Conservation (phyloP, 345 rosid genomes). For the Raphanus sativus region DNA sequence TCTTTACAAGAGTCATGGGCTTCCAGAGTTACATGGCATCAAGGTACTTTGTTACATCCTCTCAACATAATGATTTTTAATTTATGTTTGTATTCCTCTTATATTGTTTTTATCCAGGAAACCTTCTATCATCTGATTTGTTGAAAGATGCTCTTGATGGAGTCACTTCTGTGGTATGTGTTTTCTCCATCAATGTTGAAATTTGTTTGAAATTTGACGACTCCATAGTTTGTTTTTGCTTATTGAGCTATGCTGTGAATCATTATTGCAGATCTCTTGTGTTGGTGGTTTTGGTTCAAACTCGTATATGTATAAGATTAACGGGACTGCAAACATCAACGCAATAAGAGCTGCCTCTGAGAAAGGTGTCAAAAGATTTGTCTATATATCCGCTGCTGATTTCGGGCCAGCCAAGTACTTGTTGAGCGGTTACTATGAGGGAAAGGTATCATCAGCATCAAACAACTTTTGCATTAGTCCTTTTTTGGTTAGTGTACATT, state of each 20-base stretch:
- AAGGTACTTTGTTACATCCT: constrained; percentile 52
- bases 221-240: neutral
- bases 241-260: neutral
- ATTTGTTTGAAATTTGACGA: neutral
- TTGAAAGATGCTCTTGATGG: constrained; percentile 83
- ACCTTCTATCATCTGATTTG: constrained; percentile 73
- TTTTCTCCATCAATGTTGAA: neutral
- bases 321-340: constrained; percentile 93
- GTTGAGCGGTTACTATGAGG: constrained; percentile 85
- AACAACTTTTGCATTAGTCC: neutral
- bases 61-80: neutral
- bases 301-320: constrained; percentile 90
- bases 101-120: too few species aligned
- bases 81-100: neutral
- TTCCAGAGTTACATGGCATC: constrained; percentile 69
- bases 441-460: constrained; percentile 59
- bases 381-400: constrained; percentile 94
- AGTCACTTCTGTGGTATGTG: constrained; percentile 82
- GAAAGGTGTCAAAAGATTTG: constrained; percentile 85
- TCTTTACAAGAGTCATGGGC: constrained; percentile 81
- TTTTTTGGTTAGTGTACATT: neutral
- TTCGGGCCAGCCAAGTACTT: constrained; percentile 79
- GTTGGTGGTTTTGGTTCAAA: constrained; percentile 97
- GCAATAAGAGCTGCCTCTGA: constrained; percentile 93
- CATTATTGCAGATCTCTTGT: constrained; percentile 69